These are phyloP conservation scores for Albifimbria verrucaria DNA, from an alignment of 2,329 filamentous ascomycete genomes.

Conservation along the genomic window DNA sequence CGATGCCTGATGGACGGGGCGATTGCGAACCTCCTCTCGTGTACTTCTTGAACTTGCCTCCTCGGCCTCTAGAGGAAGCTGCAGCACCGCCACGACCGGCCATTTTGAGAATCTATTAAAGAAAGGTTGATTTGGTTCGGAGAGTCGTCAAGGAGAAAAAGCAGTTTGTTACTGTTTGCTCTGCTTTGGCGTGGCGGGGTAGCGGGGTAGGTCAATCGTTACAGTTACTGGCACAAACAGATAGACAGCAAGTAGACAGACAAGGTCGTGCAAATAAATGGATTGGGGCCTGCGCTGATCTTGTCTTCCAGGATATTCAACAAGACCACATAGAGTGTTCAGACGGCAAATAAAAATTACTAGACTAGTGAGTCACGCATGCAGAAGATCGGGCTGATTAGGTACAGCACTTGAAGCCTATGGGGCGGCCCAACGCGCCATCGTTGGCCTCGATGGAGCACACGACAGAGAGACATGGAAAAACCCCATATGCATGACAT, in stretches of 20 bases:
- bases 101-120: conserved; percentile 34
- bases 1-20: neutral
- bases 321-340: too few relatives aligned
- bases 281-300: too few relatives aligned
- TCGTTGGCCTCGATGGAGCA: neutral
- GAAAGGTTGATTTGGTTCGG: too few relatives aligned
- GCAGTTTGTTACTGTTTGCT: conserved; percentile 5
- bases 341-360: neutral
- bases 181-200: conserved; percentile 29
- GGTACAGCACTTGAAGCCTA: neutral
- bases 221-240: neutral
- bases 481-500: neutral
- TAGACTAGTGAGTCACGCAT: neutral
- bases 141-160: neutral
- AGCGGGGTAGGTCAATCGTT: conserved; percentile 33
- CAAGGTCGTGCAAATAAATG: too few relatives aligned
- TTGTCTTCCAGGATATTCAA: too few relatives aligned
- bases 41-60: conserved; percentile 92
- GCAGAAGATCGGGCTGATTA: neutral
- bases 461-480: neutral
- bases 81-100: conserved; percentile 39
- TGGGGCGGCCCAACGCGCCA: neutral
- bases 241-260: too few relatives aligned
- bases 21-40: conserved; percentile 74
- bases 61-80: conserved; percentile 67